Evolutionary conservation across 257 asterid genomes (phyloP).

Genomic region (Jaltomata sinuosa): DNA sequence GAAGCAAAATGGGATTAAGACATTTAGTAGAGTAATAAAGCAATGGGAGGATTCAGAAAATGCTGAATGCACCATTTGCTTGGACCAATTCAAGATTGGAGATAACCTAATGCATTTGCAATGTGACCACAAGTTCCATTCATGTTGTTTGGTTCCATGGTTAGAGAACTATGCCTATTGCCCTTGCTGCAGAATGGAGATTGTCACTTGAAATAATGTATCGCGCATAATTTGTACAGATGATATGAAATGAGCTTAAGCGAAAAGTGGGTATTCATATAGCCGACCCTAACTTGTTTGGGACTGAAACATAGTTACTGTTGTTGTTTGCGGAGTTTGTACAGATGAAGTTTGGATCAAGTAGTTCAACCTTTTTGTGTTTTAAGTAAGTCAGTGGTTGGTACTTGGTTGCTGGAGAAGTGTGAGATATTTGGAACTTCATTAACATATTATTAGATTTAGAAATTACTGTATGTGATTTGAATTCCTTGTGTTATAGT

Average conservation of each 20-base stretch:
- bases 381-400: background rate
- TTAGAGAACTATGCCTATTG: constrained; percentile 1
- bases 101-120: constrained; percentile 8
- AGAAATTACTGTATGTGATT: background rate
- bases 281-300: background rate
- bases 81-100: constrained; percentile 5
- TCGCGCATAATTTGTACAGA: background rate
- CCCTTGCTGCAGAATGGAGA: constrained; percentile 24
- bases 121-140: constrained; percentile 10
- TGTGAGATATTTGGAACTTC: background rate
- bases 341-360: background rate
- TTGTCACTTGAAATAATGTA: constrained; percentile 9
- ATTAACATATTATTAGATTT: background rate
- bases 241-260: background rate
- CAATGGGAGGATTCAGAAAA: background rate
- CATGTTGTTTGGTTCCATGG: constrained; percentile 15
- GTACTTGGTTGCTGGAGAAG: background rate
- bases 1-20: constrained; percentile 2
- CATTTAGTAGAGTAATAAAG: background rate
- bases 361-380: background rate
- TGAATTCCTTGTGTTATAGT: background rate
- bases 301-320: background rate
- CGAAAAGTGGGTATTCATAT: background rate
- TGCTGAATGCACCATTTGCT: constrained; percentile 7
- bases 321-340: background rate